Base-by-base conservation (phyloP, 2,329 filamentous ascomycete species). In the Cryphonectria nitschkei region DNA sequence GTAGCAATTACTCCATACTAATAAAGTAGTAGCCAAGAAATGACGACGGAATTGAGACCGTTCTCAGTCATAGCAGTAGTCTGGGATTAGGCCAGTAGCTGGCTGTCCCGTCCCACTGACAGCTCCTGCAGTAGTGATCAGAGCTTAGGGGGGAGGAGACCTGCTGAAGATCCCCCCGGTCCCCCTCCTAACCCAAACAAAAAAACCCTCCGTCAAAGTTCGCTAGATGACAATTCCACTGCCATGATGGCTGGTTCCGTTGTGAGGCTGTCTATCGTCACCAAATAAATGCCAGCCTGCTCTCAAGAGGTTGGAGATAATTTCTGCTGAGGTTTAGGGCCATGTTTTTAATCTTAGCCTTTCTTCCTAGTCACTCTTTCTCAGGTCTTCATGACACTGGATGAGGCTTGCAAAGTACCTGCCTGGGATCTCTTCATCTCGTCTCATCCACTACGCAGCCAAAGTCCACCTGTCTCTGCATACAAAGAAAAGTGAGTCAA, bases 401-500 rank as follows among this genome's bases (percentile, higher is more conserved):
- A 32, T 70, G 70, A 72, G 67, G 64, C 60, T n/a, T 39, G 52
- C 54, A 34, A 22, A 60, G 52, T 56, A 56, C 52, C 26, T 58
- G 29, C 29, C 22, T 7, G 46, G 46, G 22, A 22, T 50, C 43
- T 46, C 34, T 52, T 14, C n/a, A 13, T 41, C 32, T 67, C 50
- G n/a, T 26, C 32, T n/a, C 26, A n/a, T 66, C 29, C 41, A 3
- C 50, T 67, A 26, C 29, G 52, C 26, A 29, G 13, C 4, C 22
- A n/a, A 32, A 64, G 26, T 39, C 39, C 50, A 41, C 19, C 46
- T 50, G 9, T 19, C 64, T 56, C 8, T 50, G 3, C 26, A 7
- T 19, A 54, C 65, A 67, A 46, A 67, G 65, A 60, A 60, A 41
- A 41, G 65, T 41, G 46, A 67, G 65, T 43, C 65, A 43, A 37